A percentile compares a stretch with the other conserved stretches of the same genome.
Conservation (phyloP, 2,329 filamentous ascomycete genomes). For the Hortaea sp. region DNA sequence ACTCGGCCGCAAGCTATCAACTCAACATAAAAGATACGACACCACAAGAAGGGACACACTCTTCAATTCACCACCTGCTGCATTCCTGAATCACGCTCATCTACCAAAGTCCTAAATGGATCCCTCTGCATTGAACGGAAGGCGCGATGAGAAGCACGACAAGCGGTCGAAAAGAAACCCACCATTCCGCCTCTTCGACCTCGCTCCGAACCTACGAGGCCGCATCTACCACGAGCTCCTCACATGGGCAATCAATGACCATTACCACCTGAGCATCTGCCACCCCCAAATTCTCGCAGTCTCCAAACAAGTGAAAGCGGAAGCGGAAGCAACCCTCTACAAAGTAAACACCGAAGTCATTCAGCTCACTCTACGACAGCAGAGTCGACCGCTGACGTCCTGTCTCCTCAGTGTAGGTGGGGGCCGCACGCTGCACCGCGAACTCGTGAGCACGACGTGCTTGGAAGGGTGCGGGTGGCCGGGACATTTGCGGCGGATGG, state of each 20-base stretch:
- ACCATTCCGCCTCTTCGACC: conserved; percentile 7
- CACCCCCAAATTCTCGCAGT: not conserved
- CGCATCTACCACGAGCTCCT: conserved; percentile 8
- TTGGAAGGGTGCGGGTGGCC: not conserved
- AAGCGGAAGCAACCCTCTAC: not conserved
- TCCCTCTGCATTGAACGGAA: not conserved
- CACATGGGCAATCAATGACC: not conserved
- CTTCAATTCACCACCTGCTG: not conserved
- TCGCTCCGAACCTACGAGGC: conserved; percentile 9
- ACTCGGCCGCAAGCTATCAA: too few species aligned
- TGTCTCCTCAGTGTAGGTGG: not conserved
- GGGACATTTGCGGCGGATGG: not conserved
- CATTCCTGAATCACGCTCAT: not conserved
- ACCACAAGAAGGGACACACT: not conserved
- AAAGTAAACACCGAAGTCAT: not conserved
- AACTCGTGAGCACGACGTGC: not conserved
- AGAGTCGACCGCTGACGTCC: not conserved
- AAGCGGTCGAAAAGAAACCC: not conserved
- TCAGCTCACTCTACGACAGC: not conserved
- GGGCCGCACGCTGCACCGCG: not conserved
- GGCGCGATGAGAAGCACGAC: not conserved
- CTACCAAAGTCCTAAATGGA: not conserved
- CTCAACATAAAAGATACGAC: too few species aligned
- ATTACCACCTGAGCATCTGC: not conserved
- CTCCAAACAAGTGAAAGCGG: not conserved